A percentile compares a stretch with the other conserved stretches of the same genome.
Evolutionary conservation across 345 rosid species (phyloP).

Genomic region (Angophora floribunda): DNA sequence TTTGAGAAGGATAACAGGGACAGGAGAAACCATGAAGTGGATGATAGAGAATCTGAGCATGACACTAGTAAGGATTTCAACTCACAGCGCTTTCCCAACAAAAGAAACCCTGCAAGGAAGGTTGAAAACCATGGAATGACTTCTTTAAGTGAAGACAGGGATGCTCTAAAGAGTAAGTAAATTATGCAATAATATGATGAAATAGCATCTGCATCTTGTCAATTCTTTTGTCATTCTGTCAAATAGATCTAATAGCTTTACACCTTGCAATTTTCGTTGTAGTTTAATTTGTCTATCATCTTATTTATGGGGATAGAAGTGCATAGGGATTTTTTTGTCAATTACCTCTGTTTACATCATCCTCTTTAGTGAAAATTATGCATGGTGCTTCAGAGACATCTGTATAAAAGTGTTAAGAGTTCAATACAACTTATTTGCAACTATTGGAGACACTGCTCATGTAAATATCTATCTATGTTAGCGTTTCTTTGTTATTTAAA

Average conservation of each 20-base stretch:
- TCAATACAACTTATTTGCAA: background rate
- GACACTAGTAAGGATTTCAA: conserved; percentile 42
- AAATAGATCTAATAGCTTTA: background rate
- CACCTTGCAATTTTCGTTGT: background rate
- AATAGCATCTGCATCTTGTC: background rate
- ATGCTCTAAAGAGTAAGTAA: conserved; percentile 56
- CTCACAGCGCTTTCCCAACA: conserved; percentile 50
- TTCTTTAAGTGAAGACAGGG: conserved; percentile 66
- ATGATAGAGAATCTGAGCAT: conserved; percentile 69
- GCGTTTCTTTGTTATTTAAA: background rate
- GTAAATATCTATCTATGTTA: background rate
- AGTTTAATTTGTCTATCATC: background rate
- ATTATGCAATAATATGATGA: background rate
- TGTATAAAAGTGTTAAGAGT: background rate
- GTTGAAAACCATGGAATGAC: conserved; percentile 55
- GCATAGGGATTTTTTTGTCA: background rate
- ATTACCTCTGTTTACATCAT: background rate
- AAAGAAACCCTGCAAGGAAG: conserved; percentile 55
- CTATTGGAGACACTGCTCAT: background rate
- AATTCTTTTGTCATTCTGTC: background rate
- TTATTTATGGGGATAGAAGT: background rate
- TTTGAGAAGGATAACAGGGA: conserved; percentile 71
- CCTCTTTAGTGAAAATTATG: background rate
- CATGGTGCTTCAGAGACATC: background rate
- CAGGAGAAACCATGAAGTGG: conserved; percentile 58